Conservation (phyloP, 495 filamentous ascomycete genomes). For the Hamigera avellanea region DNA sequence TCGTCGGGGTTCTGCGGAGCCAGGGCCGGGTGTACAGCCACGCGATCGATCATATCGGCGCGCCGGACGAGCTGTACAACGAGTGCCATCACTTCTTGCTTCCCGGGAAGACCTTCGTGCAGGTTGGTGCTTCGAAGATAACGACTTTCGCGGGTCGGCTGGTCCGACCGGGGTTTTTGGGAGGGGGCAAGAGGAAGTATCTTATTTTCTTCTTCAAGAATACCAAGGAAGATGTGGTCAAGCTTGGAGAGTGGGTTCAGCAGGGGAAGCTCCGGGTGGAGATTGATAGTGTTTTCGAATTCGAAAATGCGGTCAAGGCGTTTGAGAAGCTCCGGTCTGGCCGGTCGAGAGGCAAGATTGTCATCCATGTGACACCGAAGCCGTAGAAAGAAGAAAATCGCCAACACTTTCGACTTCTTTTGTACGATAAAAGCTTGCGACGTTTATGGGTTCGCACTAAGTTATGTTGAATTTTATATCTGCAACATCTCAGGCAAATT, state of each 20-base stretch:
- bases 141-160: slow-evolving; percentile 15
- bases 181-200: slow-evolving; percentile 51
- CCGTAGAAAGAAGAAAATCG: too few species aligned
- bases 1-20: slow-evolving; percentile 34
- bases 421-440: too few species aligned
- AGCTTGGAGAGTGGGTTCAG: slow-evolving; percentile 47
- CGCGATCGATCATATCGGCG: slow-evolving; percentile 51
- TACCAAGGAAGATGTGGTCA: slow-evolving; percentile 32
- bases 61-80: slow-evolving; percentile 39
- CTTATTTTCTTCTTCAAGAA: slow-evolving; percentile 29
- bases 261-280: slow-evolving; percentile 50
- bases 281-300: slow-evolving; percentile 48
- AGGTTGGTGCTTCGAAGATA: slow-evolving; percentile 37
- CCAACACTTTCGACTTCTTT: too few species aligned
- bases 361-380: slow-evolving; percentile 41
- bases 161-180: slow-evolving; percentile 44
- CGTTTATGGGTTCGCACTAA: too few species aligned
- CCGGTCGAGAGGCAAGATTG: slow-evolving; percentile 56
- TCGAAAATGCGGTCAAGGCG: slow-evolving; percentile 50
- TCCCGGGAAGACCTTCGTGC: slow-evolving; percentile 41
- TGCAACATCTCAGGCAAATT: too few species aligned
- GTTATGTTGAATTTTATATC: too few species aligned
- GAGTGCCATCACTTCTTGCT: slow-evolving; percentile 43
- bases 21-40: slow-evolving; percentile 42
- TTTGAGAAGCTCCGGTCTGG: slow-evolving; percentile 51